Evolutionary conservation across 495 filamentous ascomycete genomes (phyloP), one percentile per base, ranked within the genome.

Genomic region (Aspergillus indologenus): DNA sequence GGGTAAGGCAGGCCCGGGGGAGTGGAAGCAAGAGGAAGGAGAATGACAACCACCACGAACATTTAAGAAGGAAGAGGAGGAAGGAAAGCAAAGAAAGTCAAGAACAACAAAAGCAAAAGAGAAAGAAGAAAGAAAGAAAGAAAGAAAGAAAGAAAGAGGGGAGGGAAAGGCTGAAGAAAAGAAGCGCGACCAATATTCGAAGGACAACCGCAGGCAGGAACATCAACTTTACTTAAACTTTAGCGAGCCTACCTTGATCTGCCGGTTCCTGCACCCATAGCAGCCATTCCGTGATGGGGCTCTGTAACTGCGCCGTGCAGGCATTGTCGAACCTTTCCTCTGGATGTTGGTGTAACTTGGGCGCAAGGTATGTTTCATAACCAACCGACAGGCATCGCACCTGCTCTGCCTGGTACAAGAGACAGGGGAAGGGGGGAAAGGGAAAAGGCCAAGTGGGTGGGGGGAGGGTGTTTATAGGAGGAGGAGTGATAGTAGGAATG

Each of bases 191-290:
- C 19, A 23, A 50, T 50, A 8, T n/a, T 15, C 3, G 14, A 24
- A 59, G 45, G 23, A 45, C 1, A 22, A 17, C 15, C 43, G 24
- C 52, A 23, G 52, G 26, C 29, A 22, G 29, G 26, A 48, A 45
- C 54, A 50, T 22, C 54, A 49, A 45, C 23, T 21, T 29, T 14
- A 56, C 26, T 49, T 59, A 54, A 61, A 20, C 26, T 31, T n/a
- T 23, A 24, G 48, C 15, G 6, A 21, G 54, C 65, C 26, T 59
- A 77, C 78, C 71, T 77, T 77, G 68, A 80, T 73, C 61, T 75
- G 78, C 14, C 79, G 68, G 54, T 71, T 66, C 63, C 78, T 81
- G 64, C 79, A 83, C 53, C 81, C 76, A 22, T 71, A 57, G 63
- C 78, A 81, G 17, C 76, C 78, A 48, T 68, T 71, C 43, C 75